A percentile compares a stretch with the other conserved stretches of the same genome.
phyloP scores from a whole-genome alignment of 805 yeast genomes.

The Candida palmyrensis region DNA sequence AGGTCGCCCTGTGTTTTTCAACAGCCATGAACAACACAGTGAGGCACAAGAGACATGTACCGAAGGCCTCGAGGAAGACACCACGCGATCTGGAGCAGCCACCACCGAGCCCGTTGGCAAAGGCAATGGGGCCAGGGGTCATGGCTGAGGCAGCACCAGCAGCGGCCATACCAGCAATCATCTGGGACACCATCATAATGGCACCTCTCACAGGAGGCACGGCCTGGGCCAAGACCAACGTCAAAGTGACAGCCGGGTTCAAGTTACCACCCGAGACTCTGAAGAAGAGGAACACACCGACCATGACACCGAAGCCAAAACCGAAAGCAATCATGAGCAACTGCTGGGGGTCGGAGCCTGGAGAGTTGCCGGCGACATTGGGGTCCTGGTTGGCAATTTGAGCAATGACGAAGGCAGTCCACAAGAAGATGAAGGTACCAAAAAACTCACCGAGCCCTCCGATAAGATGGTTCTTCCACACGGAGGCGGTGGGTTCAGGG shows the following conservation, averaged over 20 bases:
- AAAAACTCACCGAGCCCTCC: constrained; percentile 78
- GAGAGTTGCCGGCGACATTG: constrained; percentile 14
- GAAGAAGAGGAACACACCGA: constrained; percentile 61
- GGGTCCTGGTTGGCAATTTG: constrained; percentile 70
- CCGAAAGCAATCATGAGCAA: constrained; percentile 79
- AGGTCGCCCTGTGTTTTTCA: constrained; percentile 71
- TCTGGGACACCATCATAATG: constrained; percentile 61
- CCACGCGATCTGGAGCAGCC: constrained; percentile 73
- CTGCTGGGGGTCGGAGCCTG: constrained; percentile 58
- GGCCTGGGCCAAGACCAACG: constrained; percentile 68
- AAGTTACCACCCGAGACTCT: constrained; percentile 85
- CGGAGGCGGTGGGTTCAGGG: constrained; percentile 10
- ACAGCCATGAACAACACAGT: constrained; percentile 82
- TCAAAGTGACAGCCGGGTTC: constrained; percentile 82
- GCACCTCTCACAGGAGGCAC: constrained; percentile 67
- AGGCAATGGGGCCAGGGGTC: constrained; percentile 75
- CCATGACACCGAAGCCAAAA: constrained; percentile 81
- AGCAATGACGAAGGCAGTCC: constrained; percentile 79
- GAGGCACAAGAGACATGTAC: constrained; percentile 65
- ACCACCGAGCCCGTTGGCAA: constrained; percentile 67
- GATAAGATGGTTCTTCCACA: constrained; percentile 48
- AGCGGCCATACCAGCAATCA: constrained; percentile 86
- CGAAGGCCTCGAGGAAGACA: constrained; percentile 76
- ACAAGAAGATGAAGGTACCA: constrained; percentile 81
- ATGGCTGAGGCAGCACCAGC: constrained; percentile 84